Base-by-base conservation (phyloP, 2,329 filamentous ascomycete genomes). In the Sporothrix pallida region DNA sequence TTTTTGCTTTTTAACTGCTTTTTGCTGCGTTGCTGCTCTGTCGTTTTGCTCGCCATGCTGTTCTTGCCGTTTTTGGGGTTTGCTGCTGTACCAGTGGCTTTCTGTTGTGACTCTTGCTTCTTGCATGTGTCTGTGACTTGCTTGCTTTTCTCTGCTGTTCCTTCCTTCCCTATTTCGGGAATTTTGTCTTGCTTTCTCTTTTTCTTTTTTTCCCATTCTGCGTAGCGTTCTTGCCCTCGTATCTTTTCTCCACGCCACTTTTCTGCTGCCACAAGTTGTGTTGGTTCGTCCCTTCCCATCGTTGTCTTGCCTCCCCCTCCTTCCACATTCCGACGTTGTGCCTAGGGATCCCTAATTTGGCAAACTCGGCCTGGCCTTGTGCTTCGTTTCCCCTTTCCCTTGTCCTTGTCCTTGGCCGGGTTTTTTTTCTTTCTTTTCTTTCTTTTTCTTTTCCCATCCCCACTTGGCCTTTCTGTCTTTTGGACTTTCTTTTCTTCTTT, bases 211-310 rank as follows among this genome's bases (percentile, higher is more conserved):
- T 8, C 54, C 26, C 44, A 17, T 63, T 62, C 44, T 31, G 44
- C 63, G 63, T 68, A 68, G 63, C 63, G 6, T 48, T 68, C 63
- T 17, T 52, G 46, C 46, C 17, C 17, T 68, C 65, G 46, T 65
- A 65, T 37, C 31, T 37, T 6, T 67, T 67, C 20, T 67, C 50
- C 44, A 17, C 20, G 42, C 5, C n/a, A n/a, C 23, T n/a, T 31
- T 67, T 23, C 20, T 48, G 13, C 46, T 8, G 12, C 26, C 20
- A 31, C 44, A 50, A 23, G 31, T 42, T 44, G 46, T n/a, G 65
- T n/a, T 68, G 48, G 42, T 2, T 54, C n/a, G 46, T 65, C 46
- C 58, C 58, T 54, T 63, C 44, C 56, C 12, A 26, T 56, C 52
- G n/a, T 65, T n/a, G 46, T 65, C 23, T n/a, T n/a, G 26, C 58